These are phyloP conservation scores for Luvunga scandens DNA, from an alignment of 345 rosid species.

Conservation along the genomic window DNA sequence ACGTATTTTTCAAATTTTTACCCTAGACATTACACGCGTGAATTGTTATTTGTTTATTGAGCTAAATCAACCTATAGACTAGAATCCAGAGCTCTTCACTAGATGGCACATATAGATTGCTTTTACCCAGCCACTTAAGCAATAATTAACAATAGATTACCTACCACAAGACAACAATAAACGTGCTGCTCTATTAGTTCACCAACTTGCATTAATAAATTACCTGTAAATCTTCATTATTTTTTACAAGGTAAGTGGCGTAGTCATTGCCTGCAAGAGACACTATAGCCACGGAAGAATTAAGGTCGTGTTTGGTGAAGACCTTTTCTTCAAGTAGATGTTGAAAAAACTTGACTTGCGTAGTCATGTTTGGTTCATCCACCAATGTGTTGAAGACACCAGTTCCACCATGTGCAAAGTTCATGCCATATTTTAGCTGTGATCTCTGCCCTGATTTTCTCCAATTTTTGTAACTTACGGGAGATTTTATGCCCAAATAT, in stretches of 20 bases:
- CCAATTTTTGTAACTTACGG: slow-evolving; percentile 21
- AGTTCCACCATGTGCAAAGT: slow-evolving; percentile 52
- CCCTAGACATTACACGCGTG: too few relatives aligned
- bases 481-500: slow-evolving; percentile 29
- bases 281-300: slow-evolving; percentile 37
- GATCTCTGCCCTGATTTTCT: slow-evolving; percentile 19
- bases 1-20: too few relatives aligned
- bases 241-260: slow-evolving; percentile 11
- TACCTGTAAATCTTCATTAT: slow-evolving; percentile 13
- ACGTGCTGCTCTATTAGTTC: neutral
- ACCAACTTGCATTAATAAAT: neutral
- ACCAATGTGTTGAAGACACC: slow-evolving; percentile 44
- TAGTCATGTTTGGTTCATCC: slow-evolving; percentile 43
- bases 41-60: too few relatives aligned
- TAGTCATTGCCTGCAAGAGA: slow-evolving; percentile 53
- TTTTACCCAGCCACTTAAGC: neutral
- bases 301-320: slow-evolving; percentile 28
- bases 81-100: too few relatives aligned
- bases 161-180: neutral
- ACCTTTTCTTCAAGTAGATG: slow-evolving; percentile 20
- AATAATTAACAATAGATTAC: neutral
- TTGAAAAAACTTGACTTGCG: slow-evolving; percentile 40
- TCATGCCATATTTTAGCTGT: slow-evolving; percentile 29
- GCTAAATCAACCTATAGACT: too few relatives aligned
- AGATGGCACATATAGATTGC: too few relatives aligned